Percentiles rank a stretch among this genome's conserved stretches.
Evolutionary conservation across 768 basidiomycete genomes (phyloP).

Genomic region (Mycena albidolilacea): DNA sequence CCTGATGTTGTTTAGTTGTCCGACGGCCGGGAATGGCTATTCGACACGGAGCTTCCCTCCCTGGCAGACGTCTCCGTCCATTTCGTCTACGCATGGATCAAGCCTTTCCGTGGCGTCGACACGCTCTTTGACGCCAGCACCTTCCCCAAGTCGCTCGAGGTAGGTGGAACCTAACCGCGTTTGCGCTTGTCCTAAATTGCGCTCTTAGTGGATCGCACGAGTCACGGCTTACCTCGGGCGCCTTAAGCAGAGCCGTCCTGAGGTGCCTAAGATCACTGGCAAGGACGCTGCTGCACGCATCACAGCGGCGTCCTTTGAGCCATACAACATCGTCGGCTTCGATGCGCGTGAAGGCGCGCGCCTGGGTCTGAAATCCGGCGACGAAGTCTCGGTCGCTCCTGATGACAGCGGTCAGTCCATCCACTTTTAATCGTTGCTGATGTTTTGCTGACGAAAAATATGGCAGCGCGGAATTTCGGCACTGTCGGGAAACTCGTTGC

Average conservation of each 20-base stretch:
- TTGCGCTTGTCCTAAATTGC: slow-evolving; percentile 7
- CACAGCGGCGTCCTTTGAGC: slow-evolving; percentile 51
- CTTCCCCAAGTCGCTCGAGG: slow-evolving; percentile 60
- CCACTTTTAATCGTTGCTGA: not conserved
- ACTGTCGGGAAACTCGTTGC: slow-evolving; percentile 67
- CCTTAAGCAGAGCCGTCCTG: slow-evolving; percentile 46
- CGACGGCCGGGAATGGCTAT: slow-evolving; percentile 71
- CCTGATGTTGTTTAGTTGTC: slow-evolving; percentile 50
- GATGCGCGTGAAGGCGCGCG: slow-evolving; percentile 59
- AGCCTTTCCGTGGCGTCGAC: slow-evolving; percentile 51
- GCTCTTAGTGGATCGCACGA: slow-evolving; percentile 63
- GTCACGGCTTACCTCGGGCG: slow-evolving; percentile 53
- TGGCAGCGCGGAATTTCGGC: slow-evolving; percentile 55
- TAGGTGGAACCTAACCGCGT: slow-evolving; percentile 40
- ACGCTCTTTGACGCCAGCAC: slow-evolving; percentile 54
- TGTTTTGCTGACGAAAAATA: not conserved
- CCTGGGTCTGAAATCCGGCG: slow-evolving; percentile 55
- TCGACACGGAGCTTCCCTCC: slow-evolving; percentile 67
- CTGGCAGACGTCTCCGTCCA: slow-evolving; percentile 69
- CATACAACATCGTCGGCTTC: slow-evolving; percentile 60
- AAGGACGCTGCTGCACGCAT: slow-evolving; percentile 61
- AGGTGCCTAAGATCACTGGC: slow-evolving; percentile 51
- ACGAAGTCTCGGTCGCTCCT: slow-evolving; percentile 59
- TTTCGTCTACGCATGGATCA: slow-evolving; percentile 64
- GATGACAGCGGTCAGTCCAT: slow-evolving; percentile 61